Evolutionary conservation across 768 basidiomycete species (phyloP).

Genomic region (Galerina sulciceps): DNA sequence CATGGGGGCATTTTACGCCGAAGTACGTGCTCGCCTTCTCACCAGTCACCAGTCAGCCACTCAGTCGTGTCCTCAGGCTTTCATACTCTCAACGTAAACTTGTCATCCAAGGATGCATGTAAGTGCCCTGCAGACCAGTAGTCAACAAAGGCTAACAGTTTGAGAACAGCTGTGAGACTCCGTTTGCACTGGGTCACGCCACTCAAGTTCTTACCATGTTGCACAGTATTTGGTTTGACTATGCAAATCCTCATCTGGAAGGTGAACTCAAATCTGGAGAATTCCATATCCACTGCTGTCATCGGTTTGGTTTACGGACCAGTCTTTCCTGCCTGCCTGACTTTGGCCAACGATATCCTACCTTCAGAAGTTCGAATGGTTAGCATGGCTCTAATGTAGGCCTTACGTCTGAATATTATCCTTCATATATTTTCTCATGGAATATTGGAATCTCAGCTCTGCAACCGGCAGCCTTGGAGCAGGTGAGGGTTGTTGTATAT

Average conservation of each 20-base stretch:
- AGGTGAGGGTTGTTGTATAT: conserved; percentile 32
- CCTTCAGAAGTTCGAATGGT: conserved; percentile 53
- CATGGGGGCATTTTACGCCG: conserved; percentile 51
- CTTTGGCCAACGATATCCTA: conserved; percentile 48
- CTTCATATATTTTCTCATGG: background rate
- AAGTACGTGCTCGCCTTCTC: conserved; percentile 30
- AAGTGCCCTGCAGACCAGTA: conserved; percentile 22
- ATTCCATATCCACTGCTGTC: conserved; percentile 49
- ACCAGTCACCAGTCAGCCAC: background rate
- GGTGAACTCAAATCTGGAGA: conserved; percentile 47
- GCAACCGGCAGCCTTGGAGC: conserved; percentile 49
- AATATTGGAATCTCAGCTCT: conserved; percentile 34
- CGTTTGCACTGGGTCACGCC: background rate
- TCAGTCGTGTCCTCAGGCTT: conserved; percentile 30
- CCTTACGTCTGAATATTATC: background rate
- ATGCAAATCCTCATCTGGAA: conserved; percentile 59
- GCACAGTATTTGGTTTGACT: conserved; percentile 4
- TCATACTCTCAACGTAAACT: conserved; percentile 39
- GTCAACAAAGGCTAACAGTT: background rate
- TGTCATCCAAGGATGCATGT: conserved; percentile 37
- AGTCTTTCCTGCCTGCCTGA: conserved; percentile 51
- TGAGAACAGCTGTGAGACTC: conserved; percentile 9
- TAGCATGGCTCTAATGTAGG: conserved; percentile 58
- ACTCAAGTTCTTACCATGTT: background rate
- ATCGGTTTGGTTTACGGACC: conserved; percentile 56